Conservation (phyloP, 192 early-diverging fungal genomes). For the Backusella parvicylindrica region DNA sequence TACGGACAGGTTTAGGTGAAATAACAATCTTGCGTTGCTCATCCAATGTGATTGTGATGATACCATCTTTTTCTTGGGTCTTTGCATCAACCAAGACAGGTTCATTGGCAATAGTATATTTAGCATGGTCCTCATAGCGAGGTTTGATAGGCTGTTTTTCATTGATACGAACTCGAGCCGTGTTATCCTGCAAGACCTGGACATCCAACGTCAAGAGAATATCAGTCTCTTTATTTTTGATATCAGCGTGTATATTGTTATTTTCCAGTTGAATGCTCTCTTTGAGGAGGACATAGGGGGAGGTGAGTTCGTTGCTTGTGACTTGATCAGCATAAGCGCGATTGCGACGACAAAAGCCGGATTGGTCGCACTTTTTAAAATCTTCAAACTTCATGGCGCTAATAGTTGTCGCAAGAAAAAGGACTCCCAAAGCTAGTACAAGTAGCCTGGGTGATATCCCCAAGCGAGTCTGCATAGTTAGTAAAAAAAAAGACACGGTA, state of each 20-base stretch:
- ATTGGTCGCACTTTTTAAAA: slow-evolving; percentile 88
- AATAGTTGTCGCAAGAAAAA: not conserved
- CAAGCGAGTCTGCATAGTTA: not conserved
- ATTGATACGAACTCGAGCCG: slow-evolving; percentile 57
- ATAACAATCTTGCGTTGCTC: slow-evolving; percentile 43
- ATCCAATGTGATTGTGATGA: slow-evolving; percentile 45
- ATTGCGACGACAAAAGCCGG: slow-evolving; percentile 87
- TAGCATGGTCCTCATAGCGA: slow-evolving; percentile 66
- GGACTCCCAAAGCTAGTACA: not conserved
- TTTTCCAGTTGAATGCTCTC: slow-evolving; percentile 54
- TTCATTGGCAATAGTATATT: slow-evolving; percentile 52
- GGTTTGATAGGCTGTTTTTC: slow-evolving; percentile 63
- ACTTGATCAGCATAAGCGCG: slow-evolving; percentile 73
- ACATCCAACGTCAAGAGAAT: slow-evolving; percentile 46
- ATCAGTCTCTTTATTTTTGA: slow-evolving; percentile 49
- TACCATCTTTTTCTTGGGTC: slow-evolving; percentile 10
- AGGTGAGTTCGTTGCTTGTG: slow-evolving; percentile 30
- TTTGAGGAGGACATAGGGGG: slow-evolving; percentile 63
- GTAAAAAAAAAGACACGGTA: not conserved
- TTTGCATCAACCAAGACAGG: slow-evolving; percentile 10
- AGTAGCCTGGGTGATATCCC: not conserved
- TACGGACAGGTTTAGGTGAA: slow-evolving; percentile 51
- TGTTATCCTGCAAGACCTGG: slow-evolving; percentile 52
- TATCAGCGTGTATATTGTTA: slow-evolving; percentile 37
- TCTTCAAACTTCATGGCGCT: slow-evolving; percentile 73